Base-by-base conservation (phyloP, 371 early-diverging fungal species). In the Rhizopus arrhizus region DNA sequence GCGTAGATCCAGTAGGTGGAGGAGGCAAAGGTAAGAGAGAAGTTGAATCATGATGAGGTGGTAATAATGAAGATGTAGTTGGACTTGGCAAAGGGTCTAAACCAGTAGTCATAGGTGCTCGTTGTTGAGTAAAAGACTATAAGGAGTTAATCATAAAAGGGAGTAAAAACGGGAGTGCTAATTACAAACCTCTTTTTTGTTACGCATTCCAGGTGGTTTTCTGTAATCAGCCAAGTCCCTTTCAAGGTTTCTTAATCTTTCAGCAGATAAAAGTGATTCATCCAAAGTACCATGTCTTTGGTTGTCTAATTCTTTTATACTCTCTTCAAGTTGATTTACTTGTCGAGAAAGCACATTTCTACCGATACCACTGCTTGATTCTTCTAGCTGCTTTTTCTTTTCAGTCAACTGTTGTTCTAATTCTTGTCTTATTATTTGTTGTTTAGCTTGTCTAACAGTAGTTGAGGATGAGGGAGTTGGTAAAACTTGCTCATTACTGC, bases 41-140 rank as follows among this genome's bases (percentile, higher is more conserved):
- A 8, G 79, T 62, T 4, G 70, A 70, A 31, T 76, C 75, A 54
- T 73, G 68, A 8, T 63, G 48, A 36, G 70, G 73, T 31, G 67
- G 71, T 52, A 74, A 68, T 56, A 72, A 61, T 16, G 75, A 69
- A 22, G 78, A 80, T 32, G 64, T 60, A 13, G 61, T 56, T 40
- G 78, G 81, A 53, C 75, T 76, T 12, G 81, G 78, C n/a, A 80
- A 57, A 55, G 75, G 75, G 40, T 80, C 74, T 29, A 77, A 61
- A 52, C 75, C 73, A 29, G 52, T 53, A 9, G 51, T 16, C 12
- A 31, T 49, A 12, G 61, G 53, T 12, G 74, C 64, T 13, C 73
- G 67, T 60, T 68, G 59, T 62, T 64, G 51, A 68, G 48, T 40
- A 73, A 43, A 43, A 43, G 43, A 45, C 77, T 68, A 63, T 46